Evolutionary conservation across 2,329 filamentous ascomycete genomes (phyloP).

Genomic region (Verruconis gallopava): DNA sequence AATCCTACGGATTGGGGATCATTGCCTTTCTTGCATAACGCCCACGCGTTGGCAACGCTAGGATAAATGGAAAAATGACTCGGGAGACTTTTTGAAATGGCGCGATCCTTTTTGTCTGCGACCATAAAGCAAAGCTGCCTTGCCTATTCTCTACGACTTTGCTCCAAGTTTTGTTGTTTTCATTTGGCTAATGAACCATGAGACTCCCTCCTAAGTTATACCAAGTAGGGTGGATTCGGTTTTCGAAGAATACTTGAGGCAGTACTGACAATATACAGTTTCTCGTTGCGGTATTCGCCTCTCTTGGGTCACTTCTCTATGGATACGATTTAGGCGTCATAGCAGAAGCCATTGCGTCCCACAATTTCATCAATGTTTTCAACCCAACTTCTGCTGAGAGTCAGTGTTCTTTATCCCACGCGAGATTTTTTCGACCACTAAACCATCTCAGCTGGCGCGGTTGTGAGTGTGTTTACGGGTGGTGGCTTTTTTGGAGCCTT

Average conservation of each 20-base stretch:
- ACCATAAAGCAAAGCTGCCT: too few relatives aligned
- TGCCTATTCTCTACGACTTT: too few relatives aligned
- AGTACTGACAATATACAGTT: too few relatives aligned
- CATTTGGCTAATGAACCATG: too few relatives aligned
- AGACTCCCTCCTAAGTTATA: conserved; percentile 45
- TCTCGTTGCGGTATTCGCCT: conserved; percentile 45
- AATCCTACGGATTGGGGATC: too few relatives aligned
- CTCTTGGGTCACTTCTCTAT: conserved; percentile 44
- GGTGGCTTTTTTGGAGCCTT: conserved; percentile 60
- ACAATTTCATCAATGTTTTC: conserved; percentile 30
- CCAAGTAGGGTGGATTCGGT: conserved; percentile 34
- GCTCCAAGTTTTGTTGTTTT: too few relatives aligned
- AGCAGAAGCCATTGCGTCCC: conserved; percentile 39
- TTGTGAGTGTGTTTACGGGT: conserved; percentile 66
- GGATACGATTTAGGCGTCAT: conserved; percentile 50
- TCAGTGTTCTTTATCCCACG: conserved; percentile 11
- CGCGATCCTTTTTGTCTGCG: too few relatives aligned
- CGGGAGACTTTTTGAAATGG: too few relatives aligned
- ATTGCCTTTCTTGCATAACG: too few relatives aligned
- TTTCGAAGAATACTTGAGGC: conserved; percentile 1
- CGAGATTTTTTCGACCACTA: not conserved
- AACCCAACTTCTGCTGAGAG: conserved; percentile 26
- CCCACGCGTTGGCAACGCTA: too few relatives aligned
- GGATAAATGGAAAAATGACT: too few relatives aligned
- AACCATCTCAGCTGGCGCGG: conserved; percentile 38